phyloP scores from a whole-genome alignment of 441 rosid genomes.

The Daphne laureola region DNA sequence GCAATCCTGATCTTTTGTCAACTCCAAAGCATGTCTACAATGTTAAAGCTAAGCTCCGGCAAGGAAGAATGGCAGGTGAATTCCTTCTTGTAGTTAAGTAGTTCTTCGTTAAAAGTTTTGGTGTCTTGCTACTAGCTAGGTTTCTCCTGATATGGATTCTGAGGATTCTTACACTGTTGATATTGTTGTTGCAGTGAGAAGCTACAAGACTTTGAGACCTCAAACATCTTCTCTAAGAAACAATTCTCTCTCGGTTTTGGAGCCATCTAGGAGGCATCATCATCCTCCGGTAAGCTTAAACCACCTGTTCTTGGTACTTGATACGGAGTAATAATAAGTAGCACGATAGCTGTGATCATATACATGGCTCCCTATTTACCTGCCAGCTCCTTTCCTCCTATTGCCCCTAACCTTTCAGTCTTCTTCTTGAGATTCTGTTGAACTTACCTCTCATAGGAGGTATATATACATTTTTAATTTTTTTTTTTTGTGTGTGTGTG shows the following conservation, averaged over 20 bases:
- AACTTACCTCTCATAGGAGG: too few species aligned
- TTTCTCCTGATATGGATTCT: too few species aligned
- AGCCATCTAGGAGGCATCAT: constrained; percentile 43
- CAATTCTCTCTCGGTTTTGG: constrained; percentile 32
- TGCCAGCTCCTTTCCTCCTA: constrained; percentile 2
- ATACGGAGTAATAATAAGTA: constrained; percentile 10
- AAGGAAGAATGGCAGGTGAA: constrained; percentile 36
- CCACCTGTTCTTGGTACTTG: constrained; percentile 6
- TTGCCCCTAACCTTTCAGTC: constrained; percentile 1
- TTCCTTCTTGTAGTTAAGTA: constrained; percentile 2
- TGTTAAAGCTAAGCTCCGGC: constrained; percentile 45
- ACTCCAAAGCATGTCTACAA: constrained; percentile 52
- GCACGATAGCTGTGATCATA: background rate
- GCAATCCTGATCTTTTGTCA: constrained; percentile 40
- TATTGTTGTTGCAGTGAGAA: constrained; percentile 35
- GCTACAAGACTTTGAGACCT: constrained; percentile 42
- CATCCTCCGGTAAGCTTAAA: constrained; percentile 42
- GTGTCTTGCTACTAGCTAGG: background rate
- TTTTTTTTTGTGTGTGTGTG: background rate
- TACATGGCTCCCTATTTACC: background rate
- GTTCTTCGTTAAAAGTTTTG: background rate
- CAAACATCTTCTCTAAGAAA: constrained; percentile 30
- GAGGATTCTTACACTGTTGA: background rate
- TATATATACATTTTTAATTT: too few species aligned
- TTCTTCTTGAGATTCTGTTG: background rate